Percentiles rank a stretch among this genome's conserved stretches.
phyloP scores from a whole-genome alignment of 345 rosid species.

The Kandelia obovata region DNA sequence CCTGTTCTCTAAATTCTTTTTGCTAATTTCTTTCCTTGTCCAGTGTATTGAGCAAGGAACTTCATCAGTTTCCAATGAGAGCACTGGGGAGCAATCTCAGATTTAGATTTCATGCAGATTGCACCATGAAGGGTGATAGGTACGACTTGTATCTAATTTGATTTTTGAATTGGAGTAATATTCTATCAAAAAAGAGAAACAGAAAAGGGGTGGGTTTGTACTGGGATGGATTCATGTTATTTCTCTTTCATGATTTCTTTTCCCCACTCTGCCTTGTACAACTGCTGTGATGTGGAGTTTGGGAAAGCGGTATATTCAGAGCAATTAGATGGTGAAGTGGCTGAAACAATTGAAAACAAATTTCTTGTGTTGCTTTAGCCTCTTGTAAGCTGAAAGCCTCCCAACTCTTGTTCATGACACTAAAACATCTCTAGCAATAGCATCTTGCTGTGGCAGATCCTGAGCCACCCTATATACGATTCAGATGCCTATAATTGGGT shows the following conservation, averaged over 20 bases:
- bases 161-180: background rate
- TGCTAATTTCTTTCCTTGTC: conserved; percentile 14
- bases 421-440: background rate
- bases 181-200: background rate
- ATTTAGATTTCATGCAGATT: conserved; percentile 22
- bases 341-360: background rate
- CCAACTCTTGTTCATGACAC: background rate
- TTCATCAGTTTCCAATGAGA: conserved; percentile 40
- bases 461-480: background rate
- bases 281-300: background rate
- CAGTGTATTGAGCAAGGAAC: conserved; percentile 92
- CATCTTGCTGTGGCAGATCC: background rate
- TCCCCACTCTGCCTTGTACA: too few species aligned
- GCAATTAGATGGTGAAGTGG: background rate
- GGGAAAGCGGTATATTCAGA: background rate
- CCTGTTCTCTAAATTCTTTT: conserved; percentile 1
- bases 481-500: background rate
- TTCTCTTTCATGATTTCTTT: too few species aligned
- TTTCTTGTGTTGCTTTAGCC: background rate
- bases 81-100: conserved; percentile 16
- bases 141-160: conserved; percentile 2
- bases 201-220: too few species aligned
- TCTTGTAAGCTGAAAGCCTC: background rate
- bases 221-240: too few species aligned
- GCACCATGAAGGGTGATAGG: conserved; percentile 27